phyloP scores from a whole-genome alignment of 1,284 basidiomycete genomes.

The Trichosporon asahii region DNA sequence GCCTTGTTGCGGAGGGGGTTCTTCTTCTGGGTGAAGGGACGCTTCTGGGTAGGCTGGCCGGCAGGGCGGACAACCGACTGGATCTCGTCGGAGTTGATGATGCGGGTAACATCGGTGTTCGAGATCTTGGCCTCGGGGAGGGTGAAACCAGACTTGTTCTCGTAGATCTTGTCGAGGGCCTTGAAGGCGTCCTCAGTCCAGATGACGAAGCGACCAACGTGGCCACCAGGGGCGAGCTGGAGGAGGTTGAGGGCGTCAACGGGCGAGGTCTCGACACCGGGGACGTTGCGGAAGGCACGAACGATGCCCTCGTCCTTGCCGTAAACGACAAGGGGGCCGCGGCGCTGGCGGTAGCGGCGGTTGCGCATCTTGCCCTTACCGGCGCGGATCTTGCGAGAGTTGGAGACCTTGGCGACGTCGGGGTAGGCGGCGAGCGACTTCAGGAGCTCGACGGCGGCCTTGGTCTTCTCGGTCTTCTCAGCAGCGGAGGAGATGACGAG shows the following conservation, averaged over 20 bases:
- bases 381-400: constrained; percentile 94
- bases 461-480: constrained; percentile 93
- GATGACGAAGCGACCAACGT: constrained; percentile 98
- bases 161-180: constrained; percentile 91
- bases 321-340: constrained; percentile 97
- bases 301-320: constrained; percentile 97
- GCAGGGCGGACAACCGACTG: constrained; percentile 86
- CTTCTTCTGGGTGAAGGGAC: constrained; percentile 98
- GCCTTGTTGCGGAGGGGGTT: constrained; percentile 96
- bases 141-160: constrained; percentile 90
- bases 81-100: constrained; percentile 98
- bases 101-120: constrained; percentile 93
- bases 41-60: constrained; percentile 56
- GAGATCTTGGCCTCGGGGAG: constrained; percentile 92
- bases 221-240: constrained; percentile 98
- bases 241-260: constrained; percentile 95
- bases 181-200: constrained; percentile 97
- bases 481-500: constrained; percentile 77
- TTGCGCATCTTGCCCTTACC: constrained; percentile 98
- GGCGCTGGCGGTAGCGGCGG: constrained; percentile 93
- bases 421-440: constrained; percentile 85
- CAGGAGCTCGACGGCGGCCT: constrained; percentile 92
- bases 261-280: constrained; percentile 96
- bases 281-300: constrained; percentile 97
- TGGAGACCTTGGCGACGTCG: constrained; percentile 95